Percentiles rank a stretch among this genome's conserved stretches.
phyloP scores from a whole-genome alignment of 2,329 filamentous ascomycete species.

The Fonsecaea pedrosoi region DNA sequence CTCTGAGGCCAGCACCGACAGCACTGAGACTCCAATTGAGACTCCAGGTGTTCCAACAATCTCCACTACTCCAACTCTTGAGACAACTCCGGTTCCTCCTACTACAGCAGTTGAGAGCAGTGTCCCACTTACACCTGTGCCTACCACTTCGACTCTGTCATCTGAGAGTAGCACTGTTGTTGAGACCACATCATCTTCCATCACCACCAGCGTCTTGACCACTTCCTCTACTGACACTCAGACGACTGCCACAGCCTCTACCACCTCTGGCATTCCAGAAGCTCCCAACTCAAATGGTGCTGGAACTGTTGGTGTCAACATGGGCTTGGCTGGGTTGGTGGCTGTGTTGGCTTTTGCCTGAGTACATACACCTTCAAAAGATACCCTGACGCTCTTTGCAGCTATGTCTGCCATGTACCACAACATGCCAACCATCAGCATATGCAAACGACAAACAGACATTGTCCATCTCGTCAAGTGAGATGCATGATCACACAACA shows the following conservation, averaged over 20 bases:
- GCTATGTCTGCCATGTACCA: constrained; percentile 36
- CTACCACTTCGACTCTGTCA: constrained; percentile 17
- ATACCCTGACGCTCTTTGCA: constrained; percentile 37
- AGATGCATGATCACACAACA: constrained; percentile 22
- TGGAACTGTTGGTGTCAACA: constrained; percentile 81
- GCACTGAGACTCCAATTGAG: constrained; percentile 18
- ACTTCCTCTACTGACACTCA: constrained; percentile 14
- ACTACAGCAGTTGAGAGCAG: constrained; percentile 20
- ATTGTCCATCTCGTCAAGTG: constrained; percentile 20
- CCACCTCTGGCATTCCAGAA: constrained; percentile 28
- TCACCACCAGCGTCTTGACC: constrained; percentile 28
- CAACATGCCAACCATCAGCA: constrained; percentile 32
- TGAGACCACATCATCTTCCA: constrained; percentile 22
- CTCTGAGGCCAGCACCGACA: constrained; percentile 8
- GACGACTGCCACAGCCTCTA: constrained; percentile 29
- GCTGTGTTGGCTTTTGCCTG: constrained; percentile 36
- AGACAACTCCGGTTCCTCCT: constrained; percentile 2
- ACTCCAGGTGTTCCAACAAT: constrained; percentile 27
- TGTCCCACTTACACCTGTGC: constrained; percentile 23
- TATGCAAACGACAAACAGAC: constrained; percentile 29
- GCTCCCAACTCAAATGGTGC: constrained; percentile 56
- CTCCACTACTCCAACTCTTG: constrained; percentile 16
- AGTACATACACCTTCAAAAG: constrained; percentile 18
- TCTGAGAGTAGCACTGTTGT: constrained; percentile 19
- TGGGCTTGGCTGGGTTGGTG: constrained; percentile 59